These are phyloP conservation scores for Candida buenavistaensis DNA, from an alignment of 1,139 yeast species.

Conservation along the genomic window DNA sequence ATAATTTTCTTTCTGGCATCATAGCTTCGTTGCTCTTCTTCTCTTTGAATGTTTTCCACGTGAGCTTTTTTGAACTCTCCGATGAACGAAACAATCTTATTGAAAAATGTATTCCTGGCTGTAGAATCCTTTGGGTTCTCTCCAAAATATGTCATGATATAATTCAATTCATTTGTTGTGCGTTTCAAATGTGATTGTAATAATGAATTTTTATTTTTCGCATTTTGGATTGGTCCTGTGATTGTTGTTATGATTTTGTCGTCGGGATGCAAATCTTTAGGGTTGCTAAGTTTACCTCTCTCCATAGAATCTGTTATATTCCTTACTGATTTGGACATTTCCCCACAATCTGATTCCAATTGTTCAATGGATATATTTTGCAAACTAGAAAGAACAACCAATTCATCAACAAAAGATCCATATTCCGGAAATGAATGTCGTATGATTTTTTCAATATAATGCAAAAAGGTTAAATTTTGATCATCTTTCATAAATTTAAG, in stretches of 20 bases:
- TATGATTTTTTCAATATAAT: slow-evolving; percentile 80
- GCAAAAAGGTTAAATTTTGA: slow-evolving; percentile 77
- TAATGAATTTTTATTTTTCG: slow-evolving; percentile 58
- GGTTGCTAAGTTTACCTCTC: slow-evolving; percentile 75
- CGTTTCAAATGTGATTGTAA: slow-evolving; percentile 57
- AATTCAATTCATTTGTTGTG: slow-evolving; percentile 55
- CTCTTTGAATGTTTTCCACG: slow-evolving; percentile 47
- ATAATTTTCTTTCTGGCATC: slow-evolving; percentile 38
- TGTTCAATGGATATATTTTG: slow-evolving; percentile 78
- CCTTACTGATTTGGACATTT: slow-evolving; percentile 54
- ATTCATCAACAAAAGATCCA: slow-evolving; percentile 75
- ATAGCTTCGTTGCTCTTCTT: slow-evolving; percentile 45
- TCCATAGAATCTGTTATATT: slow-evolving; percentile 58
- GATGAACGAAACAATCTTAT: slow-evolving; percentile 38
- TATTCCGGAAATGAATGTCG: slow-evolving; percentile 77
- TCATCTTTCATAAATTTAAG: slow-evolving; percentile 84
- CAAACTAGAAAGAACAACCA: slow-evolving; percentile 58
- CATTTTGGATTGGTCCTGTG: slow-evolving; percentile 55
- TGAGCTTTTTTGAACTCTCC: slow-evolving; percentile 46
- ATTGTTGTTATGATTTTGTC: slow-evolving; percentile 59
- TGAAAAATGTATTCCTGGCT: slow-evolving; percentile 38
- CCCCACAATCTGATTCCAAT: slow-evolving; percentile 67
- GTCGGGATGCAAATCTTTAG: slow-evolving; percentile 68
- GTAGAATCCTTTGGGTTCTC: slow-evolving; percentile 66
- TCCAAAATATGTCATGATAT: slow-evolving; percentile 78